phyloP scores from a whole-genome alignment of 108 stramenopile species.

The Discostella stelligeroides region DNA sequence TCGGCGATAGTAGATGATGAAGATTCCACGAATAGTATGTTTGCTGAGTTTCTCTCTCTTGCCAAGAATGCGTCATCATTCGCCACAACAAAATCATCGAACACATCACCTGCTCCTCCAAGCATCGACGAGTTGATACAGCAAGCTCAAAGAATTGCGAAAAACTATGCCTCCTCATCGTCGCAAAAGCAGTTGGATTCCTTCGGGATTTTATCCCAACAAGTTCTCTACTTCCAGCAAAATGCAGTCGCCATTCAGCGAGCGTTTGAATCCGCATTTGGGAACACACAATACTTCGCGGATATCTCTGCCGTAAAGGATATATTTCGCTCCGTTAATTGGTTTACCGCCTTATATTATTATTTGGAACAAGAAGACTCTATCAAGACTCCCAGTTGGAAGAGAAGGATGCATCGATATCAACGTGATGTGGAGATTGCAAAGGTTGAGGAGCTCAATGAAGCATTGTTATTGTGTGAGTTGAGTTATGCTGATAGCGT shows the following conservation, averaged over 20 bases:
- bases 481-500: conserved; percentile 69
- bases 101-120: conserved; percentile 20
- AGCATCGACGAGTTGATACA: conserved; percentile 35
- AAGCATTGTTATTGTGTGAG: conserved; percentile 62
- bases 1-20: conserved; percentile 1
- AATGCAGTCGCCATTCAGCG: conserved; percentile 28
- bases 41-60: conserved; percentile 28
- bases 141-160: conserved; percentile 39
- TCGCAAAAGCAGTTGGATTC: conserved; percentile 3
- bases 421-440: conserved; percentile 54
- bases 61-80: conserved; percentile 21
- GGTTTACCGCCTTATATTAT: conserved; percentile 46
- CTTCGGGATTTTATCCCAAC: conserved; percentile 24
- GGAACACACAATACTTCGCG: conserved; percentile 5
- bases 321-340: conserved; percentile 6
- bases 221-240: conserved; percentile 35
- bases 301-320: conserved; percentile 16
- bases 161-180: conserved; percentile 5
- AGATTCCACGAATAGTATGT: not conserved
- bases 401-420: conserved; percentile 78
- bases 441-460: conserved; percentile 66
- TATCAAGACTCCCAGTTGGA: conserved; percentile 78
- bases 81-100: too few relatives aligned
- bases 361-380: conserved; percentile 80
- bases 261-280: conserved; percentile 42